These are phyloP conservation scores for Solanum appendiculatum DNA, from an alignment of 257 asterid species.

Conservation along the genomic window DNA sequence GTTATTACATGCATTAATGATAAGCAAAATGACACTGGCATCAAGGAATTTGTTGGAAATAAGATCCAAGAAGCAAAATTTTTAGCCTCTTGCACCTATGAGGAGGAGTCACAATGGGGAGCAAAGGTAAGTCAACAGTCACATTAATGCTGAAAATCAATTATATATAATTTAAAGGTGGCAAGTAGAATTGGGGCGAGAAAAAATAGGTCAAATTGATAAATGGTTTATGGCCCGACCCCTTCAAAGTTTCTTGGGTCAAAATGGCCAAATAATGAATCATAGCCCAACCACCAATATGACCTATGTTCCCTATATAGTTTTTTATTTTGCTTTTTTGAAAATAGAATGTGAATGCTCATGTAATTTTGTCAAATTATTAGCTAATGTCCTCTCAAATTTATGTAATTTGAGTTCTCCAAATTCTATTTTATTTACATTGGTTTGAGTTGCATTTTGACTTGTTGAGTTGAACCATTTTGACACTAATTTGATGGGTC, in stretches of 20 bases:
- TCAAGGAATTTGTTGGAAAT: not conserved
- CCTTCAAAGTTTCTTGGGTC: not conserved
- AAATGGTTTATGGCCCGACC: not conserved
- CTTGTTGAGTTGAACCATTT: not conserved
- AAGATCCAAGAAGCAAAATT: slow-evolving; percentile 13
- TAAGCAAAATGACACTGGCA: not conserved
- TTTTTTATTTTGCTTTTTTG: not conserved
- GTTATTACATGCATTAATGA: slow-evolving; percentile 11
- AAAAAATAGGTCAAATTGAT: not conserved
- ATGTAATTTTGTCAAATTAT: not conserved
- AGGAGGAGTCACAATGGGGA: slow-evolving; percentile 48
- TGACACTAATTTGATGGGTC: not conserved
- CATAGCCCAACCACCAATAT: not conserved
- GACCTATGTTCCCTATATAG: not conserved
- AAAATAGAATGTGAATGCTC: not conserved
- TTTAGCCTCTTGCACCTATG: slow-evolving; percentile 45
- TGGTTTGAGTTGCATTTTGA: not conserved
- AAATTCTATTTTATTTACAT: not conserved
- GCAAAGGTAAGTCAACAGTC: slow-evolving; percentile 28
- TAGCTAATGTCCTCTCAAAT: not conserved
- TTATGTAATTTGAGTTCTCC: not conserved
- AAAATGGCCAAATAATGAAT: not conserved
- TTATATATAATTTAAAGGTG: not conserved
- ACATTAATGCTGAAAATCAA: not conserved
- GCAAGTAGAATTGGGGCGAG: not conserved